These are phyloP conservation scores for Geranium rotundifolium DNA, from an alignment of 345 rosid genomes.

Conservation along the genomic window DNA sequence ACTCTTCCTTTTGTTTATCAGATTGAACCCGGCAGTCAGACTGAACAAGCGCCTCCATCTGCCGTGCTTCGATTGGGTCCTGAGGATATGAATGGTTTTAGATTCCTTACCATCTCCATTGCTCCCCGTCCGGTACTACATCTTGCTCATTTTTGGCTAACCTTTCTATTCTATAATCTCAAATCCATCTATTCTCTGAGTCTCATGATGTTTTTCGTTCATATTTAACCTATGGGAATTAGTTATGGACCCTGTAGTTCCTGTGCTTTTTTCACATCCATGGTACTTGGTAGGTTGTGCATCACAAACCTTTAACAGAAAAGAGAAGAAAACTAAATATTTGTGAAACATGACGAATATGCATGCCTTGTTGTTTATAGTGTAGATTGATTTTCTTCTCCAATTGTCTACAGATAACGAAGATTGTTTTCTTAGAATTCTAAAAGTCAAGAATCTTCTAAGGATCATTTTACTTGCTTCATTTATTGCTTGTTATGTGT, in stretches of 20 bases:
- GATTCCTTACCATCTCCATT: slow-evolving; percentile 88
- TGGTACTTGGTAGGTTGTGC: not conserved
- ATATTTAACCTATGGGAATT: not conserved
- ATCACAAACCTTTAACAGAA: slow-evolving; percentile 1
- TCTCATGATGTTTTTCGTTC: not conserved
- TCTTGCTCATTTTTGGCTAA: slow-evolving; percentile 1
- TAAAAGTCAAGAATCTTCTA: not conserved
- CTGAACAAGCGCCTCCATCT: slow-evolving; percentile 99
- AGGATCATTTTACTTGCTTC: not conserved
- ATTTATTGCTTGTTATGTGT: too few species aligned
- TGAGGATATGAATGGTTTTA: slow-evolving; percentile 69
- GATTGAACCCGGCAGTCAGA: slow-evolving; percentile 98
- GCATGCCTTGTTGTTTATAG: not conserved
- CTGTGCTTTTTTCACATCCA: not conserved
- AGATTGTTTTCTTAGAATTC: not conserved
- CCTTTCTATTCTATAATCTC: slow-evolving; percentile 5
- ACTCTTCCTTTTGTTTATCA: slow-evolving; percentile 22
- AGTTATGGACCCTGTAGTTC: not conserved
- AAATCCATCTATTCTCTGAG: slow-evolving; percentile 9
- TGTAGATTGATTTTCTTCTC: not conserved
- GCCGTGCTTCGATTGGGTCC: slow-evolving; percentile 65
- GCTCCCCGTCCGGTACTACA: slow-evolving; percentile 81
- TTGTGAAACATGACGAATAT: not conserved
- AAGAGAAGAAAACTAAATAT: not conserved
- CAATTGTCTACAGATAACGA: slow-evolving; percentile 2